Conservation (phyloP, 2,329 filamentous ascomycete species). For the Monilinia laxa region DNA sequence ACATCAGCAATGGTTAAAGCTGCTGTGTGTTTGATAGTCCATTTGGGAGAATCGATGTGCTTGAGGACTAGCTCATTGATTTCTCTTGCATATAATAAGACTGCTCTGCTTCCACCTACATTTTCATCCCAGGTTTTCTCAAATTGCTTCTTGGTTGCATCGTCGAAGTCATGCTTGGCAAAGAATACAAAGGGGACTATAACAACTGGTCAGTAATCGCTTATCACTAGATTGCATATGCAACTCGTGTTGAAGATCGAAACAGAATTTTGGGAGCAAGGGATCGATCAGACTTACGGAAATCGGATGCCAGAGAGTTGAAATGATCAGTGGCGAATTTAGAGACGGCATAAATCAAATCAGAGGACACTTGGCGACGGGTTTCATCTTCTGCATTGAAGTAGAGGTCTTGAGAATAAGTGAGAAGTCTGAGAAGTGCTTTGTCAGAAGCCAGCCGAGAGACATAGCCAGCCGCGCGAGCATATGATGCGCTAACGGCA, state of each 20-base stretch:
- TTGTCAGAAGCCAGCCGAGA: constrained; percentile 58
- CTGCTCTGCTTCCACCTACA: constrained; percentile 78
- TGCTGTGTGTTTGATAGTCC: constrained; percentile 86
- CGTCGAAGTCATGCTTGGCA: constrained; percentile 79
- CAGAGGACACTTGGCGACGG: constrained; percentile 72
- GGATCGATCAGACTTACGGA: constrained; percentile 41
- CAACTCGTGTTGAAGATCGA: too few relatives aligned
- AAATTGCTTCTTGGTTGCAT: constrained; percentile 77
- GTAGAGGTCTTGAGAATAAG: constrained; percentile 66
- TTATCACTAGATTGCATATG: neutral
- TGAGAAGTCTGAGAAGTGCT: constrained; percentile 52
- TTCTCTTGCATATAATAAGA: constrained; percentile 80
- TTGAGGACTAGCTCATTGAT: constrained; percentile 68
- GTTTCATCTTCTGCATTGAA: constrained; percentile 77
- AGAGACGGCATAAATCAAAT: constrained; percentile 78
- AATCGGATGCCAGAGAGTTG: constrained; percentile 67
- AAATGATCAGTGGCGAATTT: constrained; percentile 90
- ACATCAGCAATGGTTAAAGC: constrained; percentile 77
- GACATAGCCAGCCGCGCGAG: constrained; percentile 81
- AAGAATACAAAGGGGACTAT: constrained; percentile 84
- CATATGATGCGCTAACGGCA: constrained; percentile 87
- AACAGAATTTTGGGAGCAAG: too few relatives aligned
- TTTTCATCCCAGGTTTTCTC: constrained; percentile 86
- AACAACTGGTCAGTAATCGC: neutral
- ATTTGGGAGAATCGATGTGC: constrained; percentile 76